A percentile compares a stretch with the other conserved stretches of the same genome.
These are phyloP conservation scores for Melaleuca alternifolia DNA, from an alignment of 345 rosid species.

Conservation along the genomic window DNA sequence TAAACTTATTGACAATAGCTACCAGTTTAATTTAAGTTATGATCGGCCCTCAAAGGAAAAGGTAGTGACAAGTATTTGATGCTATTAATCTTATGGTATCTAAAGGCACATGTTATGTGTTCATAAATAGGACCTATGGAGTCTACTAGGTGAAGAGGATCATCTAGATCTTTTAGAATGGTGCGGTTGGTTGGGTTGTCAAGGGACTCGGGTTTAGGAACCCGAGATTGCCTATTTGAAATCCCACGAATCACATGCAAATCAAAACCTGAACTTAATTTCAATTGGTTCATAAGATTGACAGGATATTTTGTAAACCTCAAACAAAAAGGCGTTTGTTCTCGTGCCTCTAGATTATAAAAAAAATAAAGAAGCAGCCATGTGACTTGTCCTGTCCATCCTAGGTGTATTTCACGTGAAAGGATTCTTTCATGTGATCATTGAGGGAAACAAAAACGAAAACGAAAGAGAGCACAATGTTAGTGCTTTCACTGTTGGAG, in stretches of 20 bases:
- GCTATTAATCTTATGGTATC: no score
- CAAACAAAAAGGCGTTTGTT: not conserved
- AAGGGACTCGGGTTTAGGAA: not conserved
- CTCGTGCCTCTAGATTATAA: not conserved
- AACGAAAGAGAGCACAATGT: not conserved
- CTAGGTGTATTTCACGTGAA: not conserved
- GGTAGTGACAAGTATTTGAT: no score
- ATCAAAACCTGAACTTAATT: not conserved
- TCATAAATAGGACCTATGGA: not conserved
- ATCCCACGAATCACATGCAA: not conserved
- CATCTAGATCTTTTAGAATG: not conserved
- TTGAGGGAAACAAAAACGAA: not conserved
- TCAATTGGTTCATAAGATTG: not conserved
- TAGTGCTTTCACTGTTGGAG: no score
- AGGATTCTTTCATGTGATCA: not conserved
- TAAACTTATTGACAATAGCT: no score
- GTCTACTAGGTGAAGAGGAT: not conserved
- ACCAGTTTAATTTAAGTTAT: no score
- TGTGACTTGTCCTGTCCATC: not conserved
- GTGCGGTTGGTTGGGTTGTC: not conserved
- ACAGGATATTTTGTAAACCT: not conserved
- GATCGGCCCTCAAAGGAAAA: no score
- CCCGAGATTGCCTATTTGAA: not conserved
- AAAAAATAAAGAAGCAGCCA: not conserved
- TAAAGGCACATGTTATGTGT: no score